Percentiles rank a stretch among this genome's conserved stretches.
These are phyloP conservation scores for Rhodotorula sp. DNA, from an alignment of 1,284 basidiomycete genomes.

Conservation along the genomic window DNA sequence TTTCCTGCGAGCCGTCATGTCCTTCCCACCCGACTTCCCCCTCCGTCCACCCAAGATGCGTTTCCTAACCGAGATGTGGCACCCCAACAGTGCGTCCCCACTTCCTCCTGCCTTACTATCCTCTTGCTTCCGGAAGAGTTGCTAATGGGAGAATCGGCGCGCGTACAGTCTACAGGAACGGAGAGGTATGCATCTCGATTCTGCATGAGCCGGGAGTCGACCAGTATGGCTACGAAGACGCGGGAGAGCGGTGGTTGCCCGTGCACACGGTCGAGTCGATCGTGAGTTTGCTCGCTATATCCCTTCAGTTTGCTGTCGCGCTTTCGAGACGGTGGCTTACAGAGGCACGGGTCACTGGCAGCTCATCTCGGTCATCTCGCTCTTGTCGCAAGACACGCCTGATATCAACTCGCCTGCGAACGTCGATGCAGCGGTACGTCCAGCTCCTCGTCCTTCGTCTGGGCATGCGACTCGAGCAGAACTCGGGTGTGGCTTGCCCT, in stretches of 20 bases:
- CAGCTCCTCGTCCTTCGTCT: no score
- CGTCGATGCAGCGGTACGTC: constrained; percentile 73
- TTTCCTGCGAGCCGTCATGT: constrained; percentile 81
- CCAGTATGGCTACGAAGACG: constrained; percentile 97
- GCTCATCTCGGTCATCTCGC: constrained; percentile 94
- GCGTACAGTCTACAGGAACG: constrained; percentile 76
- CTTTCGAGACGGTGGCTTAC: not conserved
- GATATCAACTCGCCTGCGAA: constrained; percentile 96
- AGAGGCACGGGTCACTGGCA: constrained; percentile 48
- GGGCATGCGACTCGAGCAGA: no score
- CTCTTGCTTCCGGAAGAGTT: no score
- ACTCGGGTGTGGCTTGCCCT: no score
- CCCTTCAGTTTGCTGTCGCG: not conserved
- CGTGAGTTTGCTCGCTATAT: constrained; percentile 57
- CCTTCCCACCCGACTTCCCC: constrained; percentile 88
- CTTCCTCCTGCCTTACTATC: not conserved
- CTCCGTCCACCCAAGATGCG: constrained; percentile 91
- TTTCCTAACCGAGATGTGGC: constrained; percentile 97
- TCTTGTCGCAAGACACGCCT: constrained; percentile 86
- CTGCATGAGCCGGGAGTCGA: constrained; percentile 95
- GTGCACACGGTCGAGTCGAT: constrained; percentile 97
- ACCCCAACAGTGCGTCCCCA: constrained; percentile 79
- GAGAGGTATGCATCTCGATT: constrained; percentile 92
- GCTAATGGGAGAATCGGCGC: not conserved
- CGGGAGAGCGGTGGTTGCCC: constrained; percentile 95